Base-by-base conservation (phyloP, 2,329 filamentous ascomycete genomes). In the Escovopsis weberi region DNA sequence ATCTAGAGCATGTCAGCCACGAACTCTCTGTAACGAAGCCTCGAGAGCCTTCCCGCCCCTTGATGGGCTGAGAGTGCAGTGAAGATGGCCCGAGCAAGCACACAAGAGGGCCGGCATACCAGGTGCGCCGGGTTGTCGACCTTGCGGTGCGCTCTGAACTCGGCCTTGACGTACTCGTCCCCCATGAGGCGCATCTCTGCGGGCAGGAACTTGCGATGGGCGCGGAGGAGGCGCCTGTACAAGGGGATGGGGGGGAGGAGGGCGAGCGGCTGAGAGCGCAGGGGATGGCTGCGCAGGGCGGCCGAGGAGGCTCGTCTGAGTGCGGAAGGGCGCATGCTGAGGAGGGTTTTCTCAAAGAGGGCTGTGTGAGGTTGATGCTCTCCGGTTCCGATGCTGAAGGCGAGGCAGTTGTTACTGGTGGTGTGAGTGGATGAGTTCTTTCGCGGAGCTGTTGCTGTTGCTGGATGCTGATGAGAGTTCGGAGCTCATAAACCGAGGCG, bases 51-150 rank as follows among this genome's bases (percentile, higher is more conserved):
- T 15, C n/a, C 23, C 23, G 23, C 6, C 23, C 23, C 4, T 23
- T 23, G 23, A 23, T 23, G 23, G 23, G 23, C 4, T 23, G 23
- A 6, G 23, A 23, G 4, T 34, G 33, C 33, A 38, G 6, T 10
- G 12, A 23, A 10, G 19, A n/a, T 15, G 15, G 35, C 18, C 36
- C 15, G 11, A 19, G 12, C 35, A 6, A 37, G 15, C 2, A 19
- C 12, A 18, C 7, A 15, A 45, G 23, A 23, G 23, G 23, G 23
- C 23, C 23, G 23, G 23, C 77, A 48, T 69, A 93, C 87, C 63
- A 98, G 77, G 58, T 96, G 89, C 26, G 85, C 75, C 0, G 91
- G 88, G 55, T 96, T 96, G 46, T 96, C 89, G 39, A 93, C 76
- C 32, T 78, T 72, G 46, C 74, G 74, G 57, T 96, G 91, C 1